These are phyloP conservation scores for Caloboletus inedulis DNA, from an alignment of 1,284 basidiomycete species.

Conservation along the genomic window DNA sequence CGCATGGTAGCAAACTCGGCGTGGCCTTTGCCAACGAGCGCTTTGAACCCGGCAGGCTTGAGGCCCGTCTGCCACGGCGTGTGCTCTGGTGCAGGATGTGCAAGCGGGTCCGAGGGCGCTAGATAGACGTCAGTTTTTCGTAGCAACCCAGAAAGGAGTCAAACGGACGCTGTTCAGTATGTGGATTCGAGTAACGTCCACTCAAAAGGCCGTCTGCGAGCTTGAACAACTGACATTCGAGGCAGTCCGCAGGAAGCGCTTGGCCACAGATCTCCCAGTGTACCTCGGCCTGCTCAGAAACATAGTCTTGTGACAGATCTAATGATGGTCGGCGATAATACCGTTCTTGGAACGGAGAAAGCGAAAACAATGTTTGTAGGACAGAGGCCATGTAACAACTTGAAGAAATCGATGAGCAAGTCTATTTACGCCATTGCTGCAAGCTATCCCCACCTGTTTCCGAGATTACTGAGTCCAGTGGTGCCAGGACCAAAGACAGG, in stretches of 20 bases:
- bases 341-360: slow-evolving; percentile 73
- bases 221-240: slow-evolving; percentile 96
- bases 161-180: slow-evolving; percentile 19
- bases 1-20: slow-evolving; percentile 95
- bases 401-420: slow-evolving; percentile 5
- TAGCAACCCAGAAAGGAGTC: neutral
- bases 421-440: neutral
- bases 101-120: slow-evolving; percentile 32
- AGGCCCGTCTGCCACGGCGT: slow-evolving; percentile 81
- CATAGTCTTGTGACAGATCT: slow-evolving; percentile 2
- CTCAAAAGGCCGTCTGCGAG: slow-evolving; percentile 90
- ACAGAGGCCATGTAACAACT: slow-evolving; percentile 98
- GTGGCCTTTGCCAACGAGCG: slow-evolving; percentile 89
- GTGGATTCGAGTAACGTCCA: slow-evolving; percentile 78
- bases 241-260: slow-evolving; percentile 74
- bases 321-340: slow-evolving; percentile 45
- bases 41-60: slow-evolving; percentile 83
- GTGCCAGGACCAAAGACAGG: slow-evolving; percentile 88
- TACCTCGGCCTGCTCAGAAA: slow-evolving; percentile 40
- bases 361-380: slow-evolving; percentile 83
- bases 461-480: slow-evolving; percentile 90
- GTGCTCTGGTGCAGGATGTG: slow-evolving; percentile 42
- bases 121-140: slow-evolving; percentile 5
- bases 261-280: slow-evolving; percentile 72
- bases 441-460: slow-evolving; percentile 67